These are phyloP conservation scores for Gloeostereum incarnatum DNA, from an alignment of 768 basidiomycete genomes.

Conservation along the genomic window DNA sequence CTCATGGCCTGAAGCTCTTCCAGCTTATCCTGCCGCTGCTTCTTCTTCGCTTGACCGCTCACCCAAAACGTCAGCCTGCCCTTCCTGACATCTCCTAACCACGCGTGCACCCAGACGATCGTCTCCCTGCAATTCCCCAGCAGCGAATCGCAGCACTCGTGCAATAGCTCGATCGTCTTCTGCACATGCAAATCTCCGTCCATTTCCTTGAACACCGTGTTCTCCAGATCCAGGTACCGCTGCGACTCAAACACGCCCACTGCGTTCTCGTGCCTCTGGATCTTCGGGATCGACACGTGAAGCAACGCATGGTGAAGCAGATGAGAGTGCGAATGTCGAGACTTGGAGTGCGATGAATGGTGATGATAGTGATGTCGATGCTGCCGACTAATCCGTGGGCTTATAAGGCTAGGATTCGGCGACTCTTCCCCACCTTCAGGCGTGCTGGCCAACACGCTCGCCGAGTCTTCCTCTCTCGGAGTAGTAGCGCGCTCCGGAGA, in stretches of 20 bases:
- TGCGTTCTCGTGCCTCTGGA: constrained; percentile 32
- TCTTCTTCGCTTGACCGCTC: constrained; percentile 17
- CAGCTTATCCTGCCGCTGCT: constrained; percentile 21
- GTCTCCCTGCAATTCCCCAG: constrained; percentile 32
- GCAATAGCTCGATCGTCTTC: constrained; percentile 33
- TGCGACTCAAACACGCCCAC: constrained; percentile 73
- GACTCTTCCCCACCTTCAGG: too few relatives aligned
- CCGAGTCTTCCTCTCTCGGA: too few relatives aligned
- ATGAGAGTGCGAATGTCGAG: constrained; percentile 14
- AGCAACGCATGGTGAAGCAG: constrained; percentile 28
- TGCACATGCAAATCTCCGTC: constrained; percentile 31
- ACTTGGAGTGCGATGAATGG: constrained; percentile 10
- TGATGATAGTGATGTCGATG: constrained; percentile 3
- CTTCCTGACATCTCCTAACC: constrained; percentile 35
- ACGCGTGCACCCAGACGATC: constrained; percentile 31
- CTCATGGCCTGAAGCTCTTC: constrained; percentile 26
- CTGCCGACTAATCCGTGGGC: too few relatives aligned
- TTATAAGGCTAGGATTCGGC: too few relatives aligned
- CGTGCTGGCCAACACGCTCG: too few relatives aligned
- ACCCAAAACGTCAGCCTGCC: constrained; percentile 28
- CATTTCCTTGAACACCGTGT: constrained; percentile 40
- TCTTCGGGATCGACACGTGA: constrained; percentile 22
- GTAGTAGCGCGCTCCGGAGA: too few relatives aligned
- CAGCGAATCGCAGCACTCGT: constrained; percentile 44
- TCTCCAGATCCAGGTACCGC: constrained; percentile 60